Base-by-base conservation (phyloP, 2,329 filamentous ascomycete genomes). In the Colletotrichum simmondsii region DNA sequence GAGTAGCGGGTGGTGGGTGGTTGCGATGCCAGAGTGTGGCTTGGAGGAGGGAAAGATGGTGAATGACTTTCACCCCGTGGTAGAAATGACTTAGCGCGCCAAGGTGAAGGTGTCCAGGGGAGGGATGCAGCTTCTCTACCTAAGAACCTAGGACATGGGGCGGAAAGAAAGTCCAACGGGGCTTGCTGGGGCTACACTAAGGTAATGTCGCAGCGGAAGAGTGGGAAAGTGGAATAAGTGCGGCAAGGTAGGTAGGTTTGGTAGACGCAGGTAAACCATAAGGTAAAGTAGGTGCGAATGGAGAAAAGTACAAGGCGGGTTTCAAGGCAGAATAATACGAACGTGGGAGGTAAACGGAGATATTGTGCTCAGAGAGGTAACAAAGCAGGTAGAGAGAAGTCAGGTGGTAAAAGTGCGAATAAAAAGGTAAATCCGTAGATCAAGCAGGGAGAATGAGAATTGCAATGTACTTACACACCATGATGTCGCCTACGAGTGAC, bases 381-480 rank as follows among this genome's bases (percentile, higher is more conserved):
- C 16, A 16, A 19, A 16, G 37, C 37, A 42, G 6, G 16, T 42
- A 42, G 35, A 37, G 35, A 37, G 16, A 42, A 19, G 16, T 19
- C 37, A 8, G 16, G 37, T 42, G 37, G 37, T 42, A 42, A 42
- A 42, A 42, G 37, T 42, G 37, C 37, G 37, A 42, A 42, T 42
- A 19, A 42, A 2, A 35, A 19, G 37, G 37, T 19, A 42, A 7
- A 42, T 42, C 14, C 14, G 28, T 30, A 63, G 46, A 7, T 11
- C n/a, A 35, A 22, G 30, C 26, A 30, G 26, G 24, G 37, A 11
- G 42, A 46, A 8, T 6, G 46, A 22, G 19, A 49, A 49, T 49
- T 11, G 6, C 4, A n/a, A 49, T 26, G 56, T 70, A 75, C 74
- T 75, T 69, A 75, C 74, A 74, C 49, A 75, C 68, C 74, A 75